Conservation (phyloP, 257 asterid genomes). For the Solanum pimpinellifolium region DNA sequence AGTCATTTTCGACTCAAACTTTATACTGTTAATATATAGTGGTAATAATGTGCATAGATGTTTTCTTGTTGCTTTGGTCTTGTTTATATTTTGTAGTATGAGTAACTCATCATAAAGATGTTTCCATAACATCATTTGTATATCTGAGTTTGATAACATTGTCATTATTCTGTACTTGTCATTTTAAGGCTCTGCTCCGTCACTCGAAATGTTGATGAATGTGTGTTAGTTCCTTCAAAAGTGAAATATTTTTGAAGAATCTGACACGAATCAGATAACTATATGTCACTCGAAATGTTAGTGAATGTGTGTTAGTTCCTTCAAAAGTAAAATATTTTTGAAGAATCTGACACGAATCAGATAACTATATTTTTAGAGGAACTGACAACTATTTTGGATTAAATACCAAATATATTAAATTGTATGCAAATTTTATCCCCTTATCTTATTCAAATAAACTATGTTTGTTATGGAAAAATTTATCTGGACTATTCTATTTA, state of each 20-base stretch:
- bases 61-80: not conserved
- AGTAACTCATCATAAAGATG: not conserved
- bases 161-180: not conserved
- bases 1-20: not conserved
- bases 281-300: not conserved
- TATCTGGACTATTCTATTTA: not conserved
- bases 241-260: not conserved
- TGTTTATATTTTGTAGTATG: not conserved
- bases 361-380: too few species aligned
- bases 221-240: not conserved
- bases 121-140: not conserved
- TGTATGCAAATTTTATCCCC: not conserved
- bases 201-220: not conserved
- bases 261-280: not conserved
- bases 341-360: not conserved
- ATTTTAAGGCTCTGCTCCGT: not conserved
- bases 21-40: not conserved
- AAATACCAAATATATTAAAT: not conserved
- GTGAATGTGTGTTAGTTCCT: not conserved
- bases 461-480: not conserved
- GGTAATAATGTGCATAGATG: not conserved
- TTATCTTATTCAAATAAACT: not conserved
- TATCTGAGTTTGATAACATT: not conserved
- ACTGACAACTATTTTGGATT: not conserved
- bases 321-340: not conserved